Percentiles rank a stretch among this genome's conserved stretches.
Evolutionary conservation across 2,329 filamentous ascomycete species (phyloP).

Genomic region (Capronia americana): DNA sequence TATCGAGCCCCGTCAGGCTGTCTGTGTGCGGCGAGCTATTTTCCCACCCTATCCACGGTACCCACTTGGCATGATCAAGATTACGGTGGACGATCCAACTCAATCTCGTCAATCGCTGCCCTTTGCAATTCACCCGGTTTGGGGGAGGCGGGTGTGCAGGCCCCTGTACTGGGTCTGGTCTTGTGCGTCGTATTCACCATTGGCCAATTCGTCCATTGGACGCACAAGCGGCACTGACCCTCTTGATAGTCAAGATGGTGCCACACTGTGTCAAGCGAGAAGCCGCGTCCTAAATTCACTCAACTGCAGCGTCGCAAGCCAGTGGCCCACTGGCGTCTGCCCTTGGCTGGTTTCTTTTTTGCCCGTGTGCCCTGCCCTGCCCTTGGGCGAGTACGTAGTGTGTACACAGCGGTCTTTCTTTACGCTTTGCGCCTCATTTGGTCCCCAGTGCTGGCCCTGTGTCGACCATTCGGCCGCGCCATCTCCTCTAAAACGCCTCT

Average conservation of each 20-base stretch:
- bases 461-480: slow-evolving; percentile 14
- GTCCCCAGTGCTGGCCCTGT: background rate
- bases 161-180: background rate
- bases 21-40: background rate
- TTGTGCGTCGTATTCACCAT: slow-evolving; percentile 22
- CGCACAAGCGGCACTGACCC: background rate
- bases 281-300: slow-evolving; percentile 24
- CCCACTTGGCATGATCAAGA: slow-evolving; percentile 9
- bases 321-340: no score
- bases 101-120: slow-evolving; percentile 28
- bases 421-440: background rate
- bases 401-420: background rate
- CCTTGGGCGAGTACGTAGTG: background rate
- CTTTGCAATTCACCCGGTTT: background rate
- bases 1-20: slow-evolving; percentile 11
- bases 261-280: slow-evolving; percentile 31
- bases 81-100: slow-evolving; percentile 22
- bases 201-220: slow-evolving; percentile 5
- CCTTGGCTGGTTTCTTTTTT: background rate
- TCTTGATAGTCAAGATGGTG: slow-evolving; percentile 15
- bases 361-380: background rate
- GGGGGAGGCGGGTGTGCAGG: background rate
- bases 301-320: slow-evolving; percentile 4
- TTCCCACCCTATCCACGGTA: background rate
- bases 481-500: slow-evolving; percentile 18